Base-by-base conservation (phyloP, 2,329 filamentous ascomycete species). In the Fusarium pseudonygamai region DNA sequence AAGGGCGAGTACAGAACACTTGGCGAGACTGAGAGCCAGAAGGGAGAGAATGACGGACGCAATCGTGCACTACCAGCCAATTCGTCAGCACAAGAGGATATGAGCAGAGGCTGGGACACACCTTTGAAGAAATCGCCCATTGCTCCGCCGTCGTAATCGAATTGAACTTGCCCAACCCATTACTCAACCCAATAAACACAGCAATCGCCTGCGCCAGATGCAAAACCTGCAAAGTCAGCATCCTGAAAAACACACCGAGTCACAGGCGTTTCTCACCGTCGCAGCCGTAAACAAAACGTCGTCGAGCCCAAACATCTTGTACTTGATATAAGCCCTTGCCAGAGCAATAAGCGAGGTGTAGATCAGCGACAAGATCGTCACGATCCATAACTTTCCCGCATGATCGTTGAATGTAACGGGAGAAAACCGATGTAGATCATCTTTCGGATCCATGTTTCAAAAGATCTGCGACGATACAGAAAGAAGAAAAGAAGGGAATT, bases 1-100 rank as follows among this genome's bases (percentile, higher is more conserved):
- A 7, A 76, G 74, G 13, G 74, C 74, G 37, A 76, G 74, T 2
- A 76, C 57, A 0, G 74, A 76, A 12, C 72, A 75, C 39, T 76
- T 76, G 0, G 74, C 66, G 7, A 76, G 36, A 15, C 59, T 50
- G 0, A 76, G 14, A 11, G 58, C 30, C 4, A 75, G 5, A 22
- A 75, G 55, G 28, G 28, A 59, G 4, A 76, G 62, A 2, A 76
- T 62, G 7, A 47, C 43, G 11, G 74, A 60, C 0, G 69, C 69
- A 1, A 75, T 36, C 15, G 70, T 69, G 12, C 59, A 64, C 74
- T 76, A 24, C 3, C 0, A 10, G 3, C 1, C 1, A 26, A 6
- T 6, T 2, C 24, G 56, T 75, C 20, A 75, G 67, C n/a, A 36
- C 16, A 32, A 32, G 32, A 32, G 12, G 7, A 32, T 13, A 32